Conservation (phyloP, 2,329 filamentous ascomycete genomes). For the Pestalotiopsis fici region DNA sequence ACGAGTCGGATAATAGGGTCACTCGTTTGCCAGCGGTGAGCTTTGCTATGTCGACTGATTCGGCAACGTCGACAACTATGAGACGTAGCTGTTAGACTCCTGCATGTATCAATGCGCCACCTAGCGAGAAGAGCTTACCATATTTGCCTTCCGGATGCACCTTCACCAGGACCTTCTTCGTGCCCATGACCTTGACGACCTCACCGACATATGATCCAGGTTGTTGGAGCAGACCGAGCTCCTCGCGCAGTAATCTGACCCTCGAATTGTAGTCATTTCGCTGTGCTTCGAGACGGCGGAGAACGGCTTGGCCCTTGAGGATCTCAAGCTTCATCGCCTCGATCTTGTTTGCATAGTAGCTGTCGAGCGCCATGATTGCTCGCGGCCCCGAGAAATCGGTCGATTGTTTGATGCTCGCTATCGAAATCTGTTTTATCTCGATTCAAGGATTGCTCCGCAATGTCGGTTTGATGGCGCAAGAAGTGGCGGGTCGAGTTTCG, state of each 20-base stretch:
- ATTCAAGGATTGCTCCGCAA: not conserved
- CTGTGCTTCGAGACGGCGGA: constrained; percentile 94
- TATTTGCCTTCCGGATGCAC: constrained; percentile 99
- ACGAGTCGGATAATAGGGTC: constrained; percentile 92
- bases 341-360: constrained; percentile 99
- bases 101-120: not conserved
- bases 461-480: not conserved
- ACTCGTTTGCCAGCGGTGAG: constrained; percentile 97
- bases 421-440: not conserved
- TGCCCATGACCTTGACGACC: constrained; percentile 99
- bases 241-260: constrained; percentile 90
- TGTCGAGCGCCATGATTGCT: constrained; percentile 93
- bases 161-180: constrained; percentile 98
- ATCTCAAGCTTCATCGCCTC: constrained; percentile 99
- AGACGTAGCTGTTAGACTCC: constrained; percentile 20
- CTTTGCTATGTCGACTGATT: constrained; percentile 91
- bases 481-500: not conserved
- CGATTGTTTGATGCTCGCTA: not conserved
- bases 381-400: constrained; percentile 18
- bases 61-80: constrained; percentile 90
- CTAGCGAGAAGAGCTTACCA: constrained; percentile 57
- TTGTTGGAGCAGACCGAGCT: constrained; percentile 93
- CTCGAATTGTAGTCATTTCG: constrained; percentile 99
- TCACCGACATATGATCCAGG: constrained; percentile 98
- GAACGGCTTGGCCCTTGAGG: constrained; percentile 94